Base-by-base conservation (phyloP, 768 basidiomycete genomes). In the Tephrocybe sp. region DNA sequence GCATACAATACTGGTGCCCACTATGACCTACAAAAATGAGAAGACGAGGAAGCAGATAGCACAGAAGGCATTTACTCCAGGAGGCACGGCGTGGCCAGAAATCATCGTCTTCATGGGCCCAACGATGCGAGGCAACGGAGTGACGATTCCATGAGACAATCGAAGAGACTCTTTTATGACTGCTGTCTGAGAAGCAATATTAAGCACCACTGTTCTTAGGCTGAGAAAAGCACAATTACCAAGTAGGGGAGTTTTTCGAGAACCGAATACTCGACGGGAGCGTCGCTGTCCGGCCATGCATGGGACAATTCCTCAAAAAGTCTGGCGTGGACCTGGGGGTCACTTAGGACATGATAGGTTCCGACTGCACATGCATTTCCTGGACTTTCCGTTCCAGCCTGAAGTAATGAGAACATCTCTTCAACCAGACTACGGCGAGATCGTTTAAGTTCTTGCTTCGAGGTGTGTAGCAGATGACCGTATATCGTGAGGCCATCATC, bases 141-240 rank as follows among this genome's bases (percentile, higher is more conserved):
- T 69, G 2, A 72, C 68, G 34, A 74, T 65, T 20, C 75, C 75
- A 54, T 73, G 71, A 33, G 71, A 70, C 42, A 78, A 58, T 1
- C 77, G 67, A 42, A 80, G 65, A 1, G 75, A 65, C 61, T 79
- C 77, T 55, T 78, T 78, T 49, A 78, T 69, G 14, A 79, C 72
- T 8, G 76, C 75, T 14, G 71, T 74, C 77, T 80, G 53, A 20
- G 20, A 53, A 48, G 15, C 40, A 25, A 34, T 53, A 8, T 36
- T 36, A 36, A 7, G 15, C 15, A 15, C 15, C 34, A 15, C 34
- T n/a, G 15, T 30, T 30, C 28, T 11, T 7, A 36, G 34, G 9
- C 15, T 4, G 34, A n/a, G 34, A 8, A 30, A 30, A 4, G 15
- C n/a, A n/a, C 9, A 62, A 70, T 51, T 51, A 74, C 75, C 55